Conservation (phyloP, 2,329 filamentous ascomycete genomes). For the Talaromyces funiculosus region DNA sequence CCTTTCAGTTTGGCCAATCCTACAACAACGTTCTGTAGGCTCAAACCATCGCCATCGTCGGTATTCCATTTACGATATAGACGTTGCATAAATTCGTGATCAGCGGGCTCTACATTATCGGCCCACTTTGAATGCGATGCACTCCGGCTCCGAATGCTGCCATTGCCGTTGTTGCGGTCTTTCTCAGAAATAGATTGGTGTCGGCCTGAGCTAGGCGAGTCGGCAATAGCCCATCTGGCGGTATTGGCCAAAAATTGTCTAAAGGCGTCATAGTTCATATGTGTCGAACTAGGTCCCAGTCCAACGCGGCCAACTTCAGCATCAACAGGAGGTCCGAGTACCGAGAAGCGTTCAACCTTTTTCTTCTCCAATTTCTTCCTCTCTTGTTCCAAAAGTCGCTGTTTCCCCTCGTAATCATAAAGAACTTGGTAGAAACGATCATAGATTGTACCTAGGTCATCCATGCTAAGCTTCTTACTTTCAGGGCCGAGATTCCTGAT, state of each 20-base stretch:
- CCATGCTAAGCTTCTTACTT: slow-evolving; percentile 79
- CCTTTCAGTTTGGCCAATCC: slow-evolving; percentile 90
- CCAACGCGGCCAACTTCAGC: slow-evolving; percentile 82
- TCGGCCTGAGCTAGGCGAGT: slow-evolving; percentile 62
- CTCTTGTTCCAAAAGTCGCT: slow-evolving; percentile 70
- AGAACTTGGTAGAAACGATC: slow-evolving; percentile 89
- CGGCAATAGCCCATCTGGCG: slow-evolving; percentile 87
- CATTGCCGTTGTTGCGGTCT: slow-evolving; percentile 36
- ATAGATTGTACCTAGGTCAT: slow-evolving; percentile 84
- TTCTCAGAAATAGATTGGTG: slow-evolving; percentile 47
- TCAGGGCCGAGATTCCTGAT: slow-evolving; percentile 94
- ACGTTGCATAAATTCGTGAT: slow-evolving; percentile 89
- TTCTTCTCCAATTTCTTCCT: slow-evolving; percentile 60
- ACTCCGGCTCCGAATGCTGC: slow-evolving; percentile 50
- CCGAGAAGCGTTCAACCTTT: slow-evolving; percentile 40
- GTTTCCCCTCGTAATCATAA: slow-evolving; percentile 84
- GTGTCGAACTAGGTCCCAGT: slow-evolving; percentile 77
- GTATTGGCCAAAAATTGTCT: slow-evolving; percentile 87
- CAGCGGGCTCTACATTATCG: slow-evolving; percentile 62
- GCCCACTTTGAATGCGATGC: slow-evolving; percentile 52
- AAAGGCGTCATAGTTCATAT: slow-evolving; percentile 98
- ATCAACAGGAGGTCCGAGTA: slow-evolving; percentile 45
- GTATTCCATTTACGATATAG: slow-evolving; percentile 86
- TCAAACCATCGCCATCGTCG: slow-evolving; percentile 69
- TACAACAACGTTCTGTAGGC: slow-evolving; percentile 83